Conservation (phyloP, 345 rosid genomes). For the Citrus unshiu region DNA sequence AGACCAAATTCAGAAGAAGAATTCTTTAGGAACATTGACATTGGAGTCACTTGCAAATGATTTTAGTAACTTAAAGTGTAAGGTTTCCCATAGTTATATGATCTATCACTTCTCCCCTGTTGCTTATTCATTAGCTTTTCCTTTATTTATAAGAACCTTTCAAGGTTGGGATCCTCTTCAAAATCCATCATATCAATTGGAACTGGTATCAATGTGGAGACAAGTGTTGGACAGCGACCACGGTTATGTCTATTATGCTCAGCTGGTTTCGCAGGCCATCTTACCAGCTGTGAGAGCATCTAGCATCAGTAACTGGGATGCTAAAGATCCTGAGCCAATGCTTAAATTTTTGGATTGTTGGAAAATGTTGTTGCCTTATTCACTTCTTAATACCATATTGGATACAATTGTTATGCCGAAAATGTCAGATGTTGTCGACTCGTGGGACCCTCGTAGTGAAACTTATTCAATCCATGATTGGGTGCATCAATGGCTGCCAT, state of each 20-base stretch:
- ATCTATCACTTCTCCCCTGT: conserved; percentile 70
- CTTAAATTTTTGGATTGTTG: conserved; percentile 82
- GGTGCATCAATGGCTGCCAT: conserved; percentile 97
- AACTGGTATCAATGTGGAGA: conserved; percentile 63
- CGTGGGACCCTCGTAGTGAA: conserved; percentile 84
- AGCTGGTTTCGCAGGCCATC: conserved; percentile 70
- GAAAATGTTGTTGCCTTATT: conserved; percentile 67
- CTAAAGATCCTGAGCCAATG: conserved; percentile 94
- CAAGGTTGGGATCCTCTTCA: conserved; percentile 94
- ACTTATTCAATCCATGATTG: conserved; percentile 83
- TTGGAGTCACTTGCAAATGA: background rate
- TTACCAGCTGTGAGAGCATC: conserved; percentile 84
- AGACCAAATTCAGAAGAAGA: too few relatives aligned
- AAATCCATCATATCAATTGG: conserved; percentile 62
- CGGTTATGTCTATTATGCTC: conserved; percentile 61
- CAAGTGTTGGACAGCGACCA: conserved; percentile 63
- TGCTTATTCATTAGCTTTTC: conserved; percentile 74
- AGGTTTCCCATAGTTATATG: conserved; percentile 65
- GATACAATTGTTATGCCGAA: conserved; percentile 70
- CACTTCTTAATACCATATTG: conserved; percentile 56
- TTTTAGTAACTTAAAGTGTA: conserved; percentile 48
- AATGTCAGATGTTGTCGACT: conserved; percentile 71
- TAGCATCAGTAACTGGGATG: conserved; percentile 86
- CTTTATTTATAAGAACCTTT: conserved; percentile 75
- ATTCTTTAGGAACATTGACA: too few relatives aligned